Base-by-base conservation (phyloP, 805 yeast species). In the Myxozyma kluyveri region DNA sequence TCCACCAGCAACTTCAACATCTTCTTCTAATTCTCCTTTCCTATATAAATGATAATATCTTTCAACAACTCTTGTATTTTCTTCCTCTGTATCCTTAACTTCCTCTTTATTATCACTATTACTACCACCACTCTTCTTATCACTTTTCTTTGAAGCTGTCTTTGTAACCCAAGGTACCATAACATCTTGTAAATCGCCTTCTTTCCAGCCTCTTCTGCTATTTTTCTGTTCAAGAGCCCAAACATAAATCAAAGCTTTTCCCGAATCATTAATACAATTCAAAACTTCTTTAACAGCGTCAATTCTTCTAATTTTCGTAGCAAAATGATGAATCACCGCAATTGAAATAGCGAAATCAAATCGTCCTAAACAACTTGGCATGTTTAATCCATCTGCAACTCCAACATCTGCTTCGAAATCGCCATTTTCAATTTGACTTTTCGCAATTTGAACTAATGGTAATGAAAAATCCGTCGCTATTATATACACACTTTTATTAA, bases 181-280 rank as follows among this genome's bases (percentile, higher is more conserved):
- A 1, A 91, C 86, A 65, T 93, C 99, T 66, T 88, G 98, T 48
- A 86, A 89, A 80, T 85, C 89, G 9, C 95, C 95, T 60, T 82
- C 90, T 59, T 85, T 83, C 70, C 88, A 93, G 0, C 98, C 98
- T 62, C 98, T 76, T 60, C 97, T 75, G 0, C 96, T 86, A 22
- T 75, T 77, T 51, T 83, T 86, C 67, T 93, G 99, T 60, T 93
- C 99, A 47, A 93, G 69, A 0, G 99, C 99, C 99, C 99, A 93
- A 47, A 95, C 95, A 67, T 91, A 93, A 5, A 93, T 78, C 62
- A 93, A 70, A 0, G 88, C 86, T 47, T 76, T 78, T 1, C 96
- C 96, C 0, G 81, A 81, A 0, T 57, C 49, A 38, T 67, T 73
- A 47, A 93, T 66, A 52, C 79, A 79, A 19, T 81, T 69, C 35